These are phyloP conservation scores for Glonium stellatum DNA, from an alignment of 495 filamentous ascomycete genomes.

Conservation along the genomic window DNA sequence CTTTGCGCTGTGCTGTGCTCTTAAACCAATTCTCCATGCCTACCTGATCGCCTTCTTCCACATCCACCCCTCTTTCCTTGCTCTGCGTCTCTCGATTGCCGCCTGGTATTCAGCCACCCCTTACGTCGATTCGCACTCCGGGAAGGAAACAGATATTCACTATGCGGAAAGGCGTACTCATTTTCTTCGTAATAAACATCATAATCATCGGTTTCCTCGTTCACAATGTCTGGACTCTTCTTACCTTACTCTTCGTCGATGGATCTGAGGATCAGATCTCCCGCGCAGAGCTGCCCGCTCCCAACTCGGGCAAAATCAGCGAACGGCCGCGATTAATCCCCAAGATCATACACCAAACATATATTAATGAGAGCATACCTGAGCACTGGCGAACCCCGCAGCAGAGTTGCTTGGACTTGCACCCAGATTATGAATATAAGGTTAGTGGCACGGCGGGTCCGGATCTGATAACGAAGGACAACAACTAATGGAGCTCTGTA, in stretches of 20 bases:
- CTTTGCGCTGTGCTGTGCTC: neutral
- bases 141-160: neutral
- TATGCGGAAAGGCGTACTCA: constrained; percentile 35
- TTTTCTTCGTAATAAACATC: constrained; percentile 42
- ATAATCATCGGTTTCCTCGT: constrained; percentile 45
- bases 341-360: constrained; percentile 89
- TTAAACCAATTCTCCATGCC: constrained; percentile 3
- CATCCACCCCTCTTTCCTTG: constrained; percentile 1
- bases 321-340: constrained; percentile 63
- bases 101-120: neutral
- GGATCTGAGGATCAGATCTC: constrained; percentile 40
- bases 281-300: constrained; percentile 39
- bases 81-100: neutral
- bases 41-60: constrained; percentile 1
- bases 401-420: constrained; percentile 66
- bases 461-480: constrained; percentile 7
- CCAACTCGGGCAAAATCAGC: constrained; percentile 39
- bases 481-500: constrained; percentile 24
- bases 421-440: constrained; percentile 75
- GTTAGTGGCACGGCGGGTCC: constrained; percentile 39
- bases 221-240: constrained; percentile 40
- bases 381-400: constrained; percentile 66
- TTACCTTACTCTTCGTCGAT: constrained; percentile 39
- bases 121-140: neutral
- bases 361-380: constrained; percentile 69